Evolutionary conservation across 495 filamentous ascomycete species (phyloP), one percentile per base, ranked within the genome.

Genomic region (Lophiotrema nucula): DNA sequence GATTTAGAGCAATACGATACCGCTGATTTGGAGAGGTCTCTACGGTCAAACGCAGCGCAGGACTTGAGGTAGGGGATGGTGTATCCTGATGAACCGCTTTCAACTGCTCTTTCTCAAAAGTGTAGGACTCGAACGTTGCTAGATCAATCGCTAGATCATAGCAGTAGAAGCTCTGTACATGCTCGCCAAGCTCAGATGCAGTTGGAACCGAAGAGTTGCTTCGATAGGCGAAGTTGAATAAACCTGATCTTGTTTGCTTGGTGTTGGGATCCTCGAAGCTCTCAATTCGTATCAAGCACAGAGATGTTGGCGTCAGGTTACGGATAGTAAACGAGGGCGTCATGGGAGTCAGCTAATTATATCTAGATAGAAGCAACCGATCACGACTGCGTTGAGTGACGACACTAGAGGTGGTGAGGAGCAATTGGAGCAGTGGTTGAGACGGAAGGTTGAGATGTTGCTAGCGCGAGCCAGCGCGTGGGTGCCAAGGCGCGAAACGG

Each of bases 241-340:
- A 72, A 69, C 37, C 82, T 67, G 38, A 70, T 69, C 42, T 74
- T 74, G 33, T 68, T 57, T 58, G 48, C 21, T 28, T 23, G 16
- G 56, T 28, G 24, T 73, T 60, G 75, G 70, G 67, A 11, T 68
- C 65, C 51, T 67, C 81, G 66, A 91, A 90, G 54, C 82, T 87
- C 70, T 95, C 87, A 52, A 95, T 76, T 53, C 80, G 72, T 71
- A 83, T 89, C 62, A 97, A 75, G 41, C 84, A 80, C 25, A 97
- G 74, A 0, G 84, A 77, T 4, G 79, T 88, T 58, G 83, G 75
- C 33, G 91, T 92, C 53, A 96, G 78, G 69, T 98, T 98, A 62
- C 92, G 92, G 69, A 98, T 84, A 4, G 83, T 90, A 41, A 97
- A 72, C 13, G 43, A 33, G 28, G 31, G 18, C 11, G 41, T 38